Percentiles rank a stretch among this genome's conserved stretches.
phyloP scores from a whole-genome alignment of 2,329 filamentous ascomycete genomes.

The Bipolaris cookei region DNA sequence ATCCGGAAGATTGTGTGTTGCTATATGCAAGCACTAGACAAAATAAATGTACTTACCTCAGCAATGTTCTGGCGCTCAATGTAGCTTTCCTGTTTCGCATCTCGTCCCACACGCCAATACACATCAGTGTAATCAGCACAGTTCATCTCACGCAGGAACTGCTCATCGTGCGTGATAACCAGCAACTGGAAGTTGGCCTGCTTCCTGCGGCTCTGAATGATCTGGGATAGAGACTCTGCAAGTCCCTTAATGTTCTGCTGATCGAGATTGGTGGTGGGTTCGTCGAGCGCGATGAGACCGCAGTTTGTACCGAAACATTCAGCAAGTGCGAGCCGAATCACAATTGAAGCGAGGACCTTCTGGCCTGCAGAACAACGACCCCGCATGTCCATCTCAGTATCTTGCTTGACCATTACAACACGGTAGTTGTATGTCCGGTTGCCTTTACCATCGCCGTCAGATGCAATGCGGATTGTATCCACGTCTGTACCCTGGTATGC shows the following conservation, averaged over 20 bases:
- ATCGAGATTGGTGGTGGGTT: constrained; percentile 97
- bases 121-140: constrained; percentile 91
- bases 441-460: constrained; percentile 79
- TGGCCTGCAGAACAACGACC: constrained; percentile 96
- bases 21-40: background rate
- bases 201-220: constrained; percentile 80
- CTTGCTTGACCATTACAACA: constrained; percentile 95
- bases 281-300: constrained; percentile 93
- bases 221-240: constrained; percentile 81
- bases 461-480: constrained; percentile 93
- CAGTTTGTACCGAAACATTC: constrained; percentile 97
- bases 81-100: constrained; percentile 83
- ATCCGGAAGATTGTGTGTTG: background rate
- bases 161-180: constrained; percentile 98
- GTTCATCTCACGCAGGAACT: constrained; percentile 91
- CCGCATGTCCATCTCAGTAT: constrained; percentile 99
- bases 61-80: constrained; percentile 69
- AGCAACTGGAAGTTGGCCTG: constrained; percentile 98
- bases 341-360: constrained; percentile 94
- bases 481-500: constrained; percentile 98
- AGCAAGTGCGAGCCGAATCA: constrained; percentile 93
- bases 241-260: constrained; percentile 91
- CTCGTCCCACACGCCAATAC: constrained; percentile 85
- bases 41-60: constrained; percentile 36
- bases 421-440: constrained; percentile 96